Conservation (phyloP, 306 rosid species). For the Inga leiocalycina region DNA sequence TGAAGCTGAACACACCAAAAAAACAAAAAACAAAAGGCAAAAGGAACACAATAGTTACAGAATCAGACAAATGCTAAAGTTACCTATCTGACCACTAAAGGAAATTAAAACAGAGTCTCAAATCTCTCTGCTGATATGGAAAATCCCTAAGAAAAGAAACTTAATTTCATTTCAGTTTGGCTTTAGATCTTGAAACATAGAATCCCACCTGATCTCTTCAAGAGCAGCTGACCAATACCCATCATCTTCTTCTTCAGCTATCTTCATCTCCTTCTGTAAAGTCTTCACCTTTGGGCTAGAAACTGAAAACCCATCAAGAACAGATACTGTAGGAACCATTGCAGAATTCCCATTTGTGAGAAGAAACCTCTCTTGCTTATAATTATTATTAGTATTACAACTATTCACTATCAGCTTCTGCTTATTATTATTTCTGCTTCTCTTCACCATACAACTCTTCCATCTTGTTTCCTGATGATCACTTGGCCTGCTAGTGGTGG, state of each 20-base stretch:
- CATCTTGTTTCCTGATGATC: slow-evolving; percentile 42
- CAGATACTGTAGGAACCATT: slow-evolving; percentile 31
- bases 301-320: slow-evolving; percentile 47
- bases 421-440: slow-evolving; percentile 48
- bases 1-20: background rate
- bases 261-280: slow-evolving; percentile 49
- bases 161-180: slow-evolving; percentile 61
- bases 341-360: slow-evolving; percentile 61
- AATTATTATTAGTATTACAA: background rate
- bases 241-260: slow-evolving; percentile 31
- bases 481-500: slow-evolving; percentile 48
- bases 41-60: slow-evolving; percentile 30
- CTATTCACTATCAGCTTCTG: slow-evolving; percentile 33
- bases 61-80: slow-evolving; percentile 38
- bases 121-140: slow-evolving; percentile 40
- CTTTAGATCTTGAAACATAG: slow-evolving; percentile 88
- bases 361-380: slow-evolving; percentile 53
- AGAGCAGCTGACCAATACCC: slow-evolving; percentile 74
- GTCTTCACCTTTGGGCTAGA: slow-evolving; percentile 62
- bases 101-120: background rate
- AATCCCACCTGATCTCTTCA: slow-evolving; percentile 91
- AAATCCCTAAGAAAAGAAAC: slow-evolving; percentile 38
- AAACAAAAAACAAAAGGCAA: background rate
- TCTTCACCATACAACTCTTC: slow-evolving; percentile 59
- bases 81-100: slow-evolving; percentile 9